Base-by-base conservation (phyloP, 352 stramenopile genomes). In the Pythium rhizo-oryzae region DNA sequence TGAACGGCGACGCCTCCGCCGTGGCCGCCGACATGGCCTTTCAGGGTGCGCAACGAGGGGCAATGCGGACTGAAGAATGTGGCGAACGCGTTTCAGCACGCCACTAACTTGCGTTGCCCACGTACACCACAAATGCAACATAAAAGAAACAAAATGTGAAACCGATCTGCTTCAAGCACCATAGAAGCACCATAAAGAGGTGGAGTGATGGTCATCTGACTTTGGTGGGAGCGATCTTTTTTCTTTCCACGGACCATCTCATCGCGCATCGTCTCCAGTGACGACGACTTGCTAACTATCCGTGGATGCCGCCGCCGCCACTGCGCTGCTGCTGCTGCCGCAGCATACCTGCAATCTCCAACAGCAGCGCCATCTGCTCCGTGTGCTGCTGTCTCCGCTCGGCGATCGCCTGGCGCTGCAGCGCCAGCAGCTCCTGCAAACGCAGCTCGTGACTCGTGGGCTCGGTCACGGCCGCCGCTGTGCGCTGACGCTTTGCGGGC, bases 331-430 rank as follows among this genome's bases (percentile, higher is more conserved):
- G 41, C 18, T 67, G 54, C 18, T 73, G 71, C 30, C 72, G 73
- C 41, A 90, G 46, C 19, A 81, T 57, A 4, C 60, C 63, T 8
- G 67, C 61, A 46, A 90, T 81, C 59, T 80, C 78, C 21, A 64
- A 64, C 28, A 90, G 72, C n/a, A 78, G 59, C 11, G 58, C 65
- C 79, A 90, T 87, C 49, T 84, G 78, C 70, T 90, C 80, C n/a
- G 66, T 54, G 53, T 90, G 82, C 58, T 90, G 80, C 44, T 74
- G 78, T 23, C 72, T 71, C 19, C 77, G 71, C 67, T 90, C 82
- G n/a, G 72, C 65, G 21, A 79, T 75, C 23, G 86, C 78, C 47
- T 78, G 63, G 12, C 72, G 59, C 35, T 80, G 72, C 37, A 85
- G 63, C 6, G 54, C 8, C 9, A 72, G 65, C 39, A 90, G 72